Evolutionary conservation across 1,139 yeast genomes (phyloP), one percentile per base, ranked within the genome.

Genomic region (Lodderomyces pseudojiufengensis): DNA sequence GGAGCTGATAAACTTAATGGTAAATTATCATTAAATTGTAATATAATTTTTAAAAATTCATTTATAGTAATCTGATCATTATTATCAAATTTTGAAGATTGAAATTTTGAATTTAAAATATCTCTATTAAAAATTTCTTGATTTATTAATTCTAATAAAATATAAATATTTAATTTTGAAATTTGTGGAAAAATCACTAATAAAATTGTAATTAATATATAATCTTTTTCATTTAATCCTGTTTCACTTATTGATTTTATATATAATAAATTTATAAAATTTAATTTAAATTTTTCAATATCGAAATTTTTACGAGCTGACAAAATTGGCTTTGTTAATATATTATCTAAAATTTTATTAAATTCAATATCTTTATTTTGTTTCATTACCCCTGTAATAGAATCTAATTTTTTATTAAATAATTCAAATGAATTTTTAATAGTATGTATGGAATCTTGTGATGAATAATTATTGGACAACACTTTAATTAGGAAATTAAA

Each of bases 1-100:
- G 74, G 73, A 6, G 75, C 74, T 12, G 71, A 63, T 34, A 68
- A 54, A 49, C 73, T 65, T 43, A 69, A 56, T 1, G 74, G 74
- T 31, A 66, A 52, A 38, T 57, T 58, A 48, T 69, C 75, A 46
- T 65, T 65, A 24, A 68, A 50, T 42, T 67, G 73, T 28, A 54
- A 43, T 11, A 68, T 39, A 18, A 69, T 52, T 38, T 65, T 70
- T 37, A 69, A 54, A 29, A 52, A 48, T 14, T 59, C 61, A 45
- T 18, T 18, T 18, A 18, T 18, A 18, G 6, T 18, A 18, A 18
- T 18, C 7, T 67, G 68, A 45, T 69, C 74, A 18, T 52, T 51
- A 16, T 50, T 51, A 16, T 50, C 44, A 29, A 57, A 57, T 26
- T 50, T 54, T 31, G 67, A 57, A 9, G 48, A 44, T 9, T 46